A percentile compares a stretch with the other conserved stretches of the same genome.
These are phyloP conservation scores for Trichoderma afroharzianum DNA, from an alignment of 2,329 filamentous ascomycete species.

Conservation along the genomic window DNA sequence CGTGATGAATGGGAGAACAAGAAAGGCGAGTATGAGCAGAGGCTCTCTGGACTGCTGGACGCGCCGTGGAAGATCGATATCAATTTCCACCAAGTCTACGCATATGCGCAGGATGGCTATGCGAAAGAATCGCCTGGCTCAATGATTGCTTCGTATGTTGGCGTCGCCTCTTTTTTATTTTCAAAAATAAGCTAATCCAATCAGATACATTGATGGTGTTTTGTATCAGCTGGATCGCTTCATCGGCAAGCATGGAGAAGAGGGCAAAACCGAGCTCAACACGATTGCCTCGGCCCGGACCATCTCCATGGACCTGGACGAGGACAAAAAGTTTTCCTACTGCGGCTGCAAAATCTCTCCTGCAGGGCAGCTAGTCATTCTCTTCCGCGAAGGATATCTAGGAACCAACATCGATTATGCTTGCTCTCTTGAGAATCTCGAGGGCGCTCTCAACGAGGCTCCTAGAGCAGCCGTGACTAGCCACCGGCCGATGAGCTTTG, in stretches of 20 bases:
- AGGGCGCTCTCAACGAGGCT: slow-evolving; percentile 45
- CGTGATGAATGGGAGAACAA: slow-evolving; percentile 51
- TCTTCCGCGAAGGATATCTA: slow-evolving; percentile 42
- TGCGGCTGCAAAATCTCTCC: slow-evolving; percentile 40
- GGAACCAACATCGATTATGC: slow-evolving; percentile 44
- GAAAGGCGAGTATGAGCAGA: slow-evolving; percentile 41
- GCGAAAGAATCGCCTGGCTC: slow-evolving; percentile 41
- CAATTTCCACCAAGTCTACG: slow-evolving; percentile 44
- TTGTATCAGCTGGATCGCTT: slow-evolving; percentile 40
- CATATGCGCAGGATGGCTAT: slow-evolving; percentile 43
- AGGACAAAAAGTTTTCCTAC: slow-evolving; percentile 40
- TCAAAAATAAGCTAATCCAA: neutral
- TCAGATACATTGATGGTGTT: slow-evolving; percentile 44
- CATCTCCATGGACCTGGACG: slow-evolving; percentile 46
- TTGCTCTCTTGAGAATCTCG: slow-evolving; percentile 35
- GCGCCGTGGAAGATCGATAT: slow-evolving; percentile 48
- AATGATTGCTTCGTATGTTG: slow-evolving; percentile 41
- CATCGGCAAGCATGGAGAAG: slow-evolving; percentile 34
- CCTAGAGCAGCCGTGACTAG: slow-evolving; percentile 23
- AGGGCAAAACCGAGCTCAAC: slow-evolving; percentile 46
- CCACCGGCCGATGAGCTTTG: slow-evolving; percentile 37
- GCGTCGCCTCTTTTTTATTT: neutral
- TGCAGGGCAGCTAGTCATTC: slow-evolving; percentile 45
- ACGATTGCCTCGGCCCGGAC: slow-evolving; percentile 40
- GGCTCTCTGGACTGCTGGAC: slow-evolving; percentile 44